A percentile compares a stretch with the other conserved stretches of the same genome.
phyloP scores from a whole-genome alignment of 2,329 filamentous ascomycete species.

The Penicillium sp. region DNA sequence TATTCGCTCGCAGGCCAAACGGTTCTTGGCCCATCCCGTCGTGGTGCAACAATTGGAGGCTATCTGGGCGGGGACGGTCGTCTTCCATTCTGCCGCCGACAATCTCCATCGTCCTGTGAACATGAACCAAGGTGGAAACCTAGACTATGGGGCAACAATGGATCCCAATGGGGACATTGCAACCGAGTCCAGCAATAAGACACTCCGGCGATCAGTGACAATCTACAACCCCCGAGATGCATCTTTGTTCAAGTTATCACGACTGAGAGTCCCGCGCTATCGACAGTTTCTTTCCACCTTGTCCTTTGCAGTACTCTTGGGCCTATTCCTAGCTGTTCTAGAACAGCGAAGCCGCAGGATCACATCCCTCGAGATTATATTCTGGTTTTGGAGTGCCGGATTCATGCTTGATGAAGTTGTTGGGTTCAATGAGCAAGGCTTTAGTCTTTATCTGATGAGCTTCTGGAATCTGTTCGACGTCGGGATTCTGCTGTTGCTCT shows the following conservation, averaged over 20 bases:
- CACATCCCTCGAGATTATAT: conserved; percentile 79
- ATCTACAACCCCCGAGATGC: conserved; percentile 89
- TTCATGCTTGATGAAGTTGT: conserved; percentile 97
- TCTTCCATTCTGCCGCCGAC: conserved; percentile 88
- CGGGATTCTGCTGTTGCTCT: conserved; percentile 79
- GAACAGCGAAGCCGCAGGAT: conserved; percentile 73
- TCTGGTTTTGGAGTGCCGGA: conserved; percentile 97
- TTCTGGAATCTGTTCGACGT: conserved; percentile 97
- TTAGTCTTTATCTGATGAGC: conserved; percentile 94
- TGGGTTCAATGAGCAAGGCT: conserved; percentile 94
- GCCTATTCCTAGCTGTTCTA: conserved; percentile 81
- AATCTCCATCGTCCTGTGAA: conserved; percentile 68
- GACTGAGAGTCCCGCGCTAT: conserved; percentile 86
- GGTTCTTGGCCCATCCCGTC: conserved; percentile 85
- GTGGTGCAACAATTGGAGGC: conserved; percentile 94
- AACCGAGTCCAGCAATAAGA: conserved; percentile 15
- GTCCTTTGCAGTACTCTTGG: conserved; percentile 81
- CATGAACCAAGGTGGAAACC: conserved; percentile 25
- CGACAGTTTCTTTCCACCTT: conserved; percentile 85
- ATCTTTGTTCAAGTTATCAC: conserved; percentile 86
- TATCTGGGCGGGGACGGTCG: conserved; percentile 94
- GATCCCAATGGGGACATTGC: conserved; percentile 26
- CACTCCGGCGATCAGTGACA: conserved; percentile 68
- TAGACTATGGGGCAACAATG: conserved; percentile 29
- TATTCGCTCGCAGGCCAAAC: conserved; percentile 88